Evolutionary conservation across 208 protist species (phyloP).

Genomic region (Zelonia costaricensis): DNA sequence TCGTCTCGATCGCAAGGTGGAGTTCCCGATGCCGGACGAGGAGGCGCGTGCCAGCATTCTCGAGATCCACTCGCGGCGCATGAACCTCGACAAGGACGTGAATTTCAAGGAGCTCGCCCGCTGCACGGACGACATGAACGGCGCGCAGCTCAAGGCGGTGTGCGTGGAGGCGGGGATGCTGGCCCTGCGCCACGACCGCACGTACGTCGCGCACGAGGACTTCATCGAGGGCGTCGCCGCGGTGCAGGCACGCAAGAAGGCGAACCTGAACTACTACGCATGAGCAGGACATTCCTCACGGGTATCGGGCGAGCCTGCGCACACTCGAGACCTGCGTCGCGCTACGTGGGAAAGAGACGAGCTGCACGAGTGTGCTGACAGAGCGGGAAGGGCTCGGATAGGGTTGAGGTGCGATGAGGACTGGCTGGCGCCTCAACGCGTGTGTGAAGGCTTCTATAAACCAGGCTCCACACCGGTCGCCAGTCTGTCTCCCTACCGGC

Average conservation of each 20-base stretch:
- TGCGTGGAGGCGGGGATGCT: slow-evolving; percentile 99
- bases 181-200: slow-evolving; percentile 95
- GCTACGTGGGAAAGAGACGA: no score
- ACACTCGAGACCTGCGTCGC: no score
- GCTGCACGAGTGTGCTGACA: no score
- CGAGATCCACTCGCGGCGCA: slow-evolving; percentile 99
- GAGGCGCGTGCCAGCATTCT: slow-evolving; percentile 98
- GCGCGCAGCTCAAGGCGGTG: slow-evolving; percentile 99
- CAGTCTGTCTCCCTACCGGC: no score
- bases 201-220: slow-evolving; percentile 97
- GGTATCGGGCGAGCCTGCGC: no score
- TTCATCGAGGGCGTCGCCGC: slow-evolving; percentile 98
- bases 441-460: no score
- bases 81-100: slow-evolving; percentile 96
- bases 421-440: no score
- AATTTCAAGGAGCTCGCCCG: slow-evolving; percentile 99
- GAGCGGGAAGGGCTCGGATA: no score
- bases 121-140: slow-evolving; percentile 99
- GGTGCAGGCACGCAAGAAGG: slow-evolving; percentile 99
- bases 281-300: slow-evolving; percentile 46
- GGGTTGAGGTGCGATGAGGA: no score
- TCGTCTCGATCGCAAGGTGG: slow-evolving; percentile 99
- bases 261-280: slow-evolving; percentile 99
- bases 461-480: no score
- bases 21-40: slow-evolving; percentile 99